Evolutionary conservation across 75 land plant genomes (phyloP).

Genomic region (Larix kaempferi): DNA sequence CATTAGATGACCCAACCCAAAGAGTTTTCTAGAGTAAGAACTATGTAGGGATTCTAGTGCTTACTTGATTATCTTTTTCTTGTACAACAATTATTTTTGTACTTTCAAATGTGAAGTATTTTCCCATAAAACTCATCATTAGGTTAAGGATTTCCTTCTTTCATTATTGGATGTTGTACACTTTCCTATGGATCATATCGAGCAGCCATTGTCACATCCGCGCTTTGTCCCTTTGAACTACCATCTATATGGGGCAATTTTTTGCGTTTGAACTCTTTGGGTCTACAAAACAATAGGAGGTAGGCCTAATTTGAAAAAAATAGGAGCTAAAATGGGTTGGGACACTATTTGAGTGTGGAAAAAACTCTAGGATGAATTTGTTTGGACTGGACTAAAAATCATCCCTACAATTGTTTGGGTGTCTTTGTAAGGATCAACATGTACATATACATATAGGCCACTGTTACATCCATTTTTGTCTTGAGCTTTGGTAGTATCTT

Average conservation of each 20-base stretch:
- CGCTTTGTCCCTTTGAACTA: not conserved
- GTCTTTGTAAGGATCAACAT: not conserved
- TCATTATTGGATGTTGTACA: not conserved
- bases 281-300: too few relatives aligned
- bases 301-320: not conserved
- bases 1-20: too few relatives aligned
- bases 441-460: not conserved
- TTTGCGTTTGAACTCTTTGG: not conserved
- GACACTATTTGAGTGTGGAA: not conserved
- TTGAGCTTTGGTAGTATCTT: too few relatives aligned
- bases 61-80: not conserved
- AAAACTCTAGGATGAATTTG: not conserved
- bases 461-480: too few relatives aligned
- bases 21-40: too few relatives aligned
- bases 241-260: not conserved
- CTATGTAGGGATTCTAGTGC: not conserved
- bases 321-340: not conserved
- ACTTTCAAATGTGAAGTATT: not conserved
- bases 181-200: not conserved
- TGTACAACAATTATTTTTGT: not conserved
- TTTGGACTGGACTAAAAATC: not conserved
- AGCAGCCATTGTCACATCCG: not conserved
- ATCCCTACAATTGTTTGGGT: not conserved
- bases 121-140: not conserved
- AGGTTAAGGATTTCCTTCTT: not conserved